Evolutionary conservation across 176 grass and related monocot genomes (phyloP).

Genomic region (Miscanthus lutarioriparius): DNA sequence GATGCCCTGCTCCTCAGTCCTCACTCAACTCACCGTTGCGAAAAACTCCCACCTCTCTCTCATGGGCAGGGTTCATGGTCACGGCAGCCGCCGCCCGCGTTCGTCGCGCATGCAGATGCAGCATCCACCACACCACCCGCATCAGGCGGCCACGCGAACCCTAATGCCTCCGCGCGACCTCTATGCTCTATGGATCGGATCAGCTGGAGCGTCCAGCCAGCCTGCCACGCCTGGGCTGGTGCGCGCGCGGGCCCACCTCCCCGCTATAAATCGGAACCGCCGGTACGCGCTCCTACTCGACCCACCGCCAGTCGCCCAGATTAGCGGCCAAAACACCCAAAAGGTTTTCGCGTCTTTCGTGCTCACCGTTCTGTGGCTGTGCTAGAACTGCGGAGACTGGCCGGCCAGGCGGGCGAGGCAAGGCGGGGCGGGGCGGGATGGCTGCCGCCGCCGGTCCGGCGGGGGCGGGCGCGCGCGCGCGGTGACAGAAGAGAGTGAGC

Average conservation of each 20-base stretch:
- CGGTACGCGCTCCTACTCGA: not conserved
- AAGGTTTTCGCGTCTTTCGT: not conserved
- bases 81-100: not conserved
- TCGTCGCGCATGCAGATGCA: not conserved
- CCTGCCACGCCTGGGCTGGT: not conserved
- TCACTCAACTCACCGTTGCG: not conserved
- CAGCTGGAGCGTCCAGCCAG: not conserved
- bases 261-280: conserved; percentile 39
- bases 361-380: not conserved
- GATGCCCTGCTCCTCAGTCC: not conserved
- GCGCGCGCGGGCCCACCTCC: conserved; percentile 14
- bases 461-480: conserved; percentile 25
- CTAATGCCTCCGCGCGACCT: not conserved
- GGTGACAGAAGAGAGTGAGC: conserved; percentile 86
- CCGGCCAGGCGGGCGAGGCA: not conserved
- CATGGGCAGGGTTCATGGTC: not conserved
- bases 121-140: not conserved
- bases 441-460: not conserved
- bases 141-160: conserved; percentile 6
- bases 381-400: not conserved
- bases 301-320: not conserved
- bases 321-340: not conserved
- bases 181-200: not conserved
- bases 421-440: not conserved
- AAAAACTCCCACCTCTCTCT: not conserved